A percentile compares a stretch with the other conserved stretches of the same genome.
These are phyloP conservation scores for Gossypium rotundifolium DNA, from an alignment of 345 rosid species.

Conservation along the genomic window DNA sequence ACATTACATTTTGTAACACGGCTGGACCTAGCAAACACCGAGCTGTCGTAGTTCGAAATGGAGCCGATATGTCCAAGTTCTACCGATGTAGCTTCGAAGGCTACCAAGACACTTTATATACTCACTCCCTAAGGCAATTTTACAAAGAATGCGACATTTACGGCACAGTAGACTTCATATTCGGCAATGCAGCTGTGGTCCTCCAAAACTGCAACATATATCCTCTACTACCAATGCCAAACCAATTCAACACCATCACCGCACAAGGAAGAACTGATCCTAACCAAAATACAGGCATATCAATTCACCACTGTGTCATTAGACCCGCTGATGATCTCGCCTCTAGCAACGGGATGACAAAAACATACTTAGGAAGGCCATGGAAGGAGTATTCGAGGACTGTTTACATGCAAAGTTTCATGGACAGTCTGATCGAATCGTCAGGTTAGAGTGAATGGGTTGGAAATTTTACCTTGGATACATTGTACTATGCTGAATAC, in stretches of 20 bases:
- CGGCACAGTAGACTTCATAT: constrained; percentile 57
- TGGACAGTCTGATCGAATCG: not conserved
- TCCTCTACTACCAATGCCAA: constrained; percentile 17
- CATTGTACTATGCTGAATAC: not conserved
- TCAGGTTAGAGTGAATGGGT: constrained; percentile 48
- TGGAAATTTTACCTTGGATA: constrained; percentile 39
- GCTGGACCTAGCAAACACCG: constrained; percentile 52
- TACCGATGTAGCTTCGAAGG: constrained; percentile 49
- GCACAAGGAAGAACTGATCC: constrained; percentile 54
- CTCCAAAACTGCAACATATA: constrained; percentile 26
- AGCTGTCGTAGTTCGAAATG: constrained; percentile 47
- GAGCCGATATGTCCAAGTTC: constrained; percentile 45
- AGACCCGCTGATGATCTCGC: constrained; percentile 55
- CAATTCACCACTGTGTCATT: constrained; percentile 57
- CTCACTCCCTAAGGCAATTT: constrained; percentile 51
- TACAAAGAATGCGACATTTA: constrained; percentile 44
- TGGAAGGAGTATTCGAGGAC: constrained; percentile 49
- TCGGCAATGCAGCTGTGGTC: constrained; percentile 28
- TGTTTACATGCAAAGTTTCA: not conserved
- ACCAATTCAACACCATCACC: constrained; percentile 38
- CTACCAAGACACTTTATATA: constrained; percentile 52
- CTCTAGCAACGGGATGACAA: constrained; percentile 30
- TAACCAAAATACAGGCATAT: constrained; percentile 48
- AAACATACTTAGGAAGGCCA: constrained; percentile 48
- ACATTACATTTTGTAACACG: constrained; percentile 48